phyloP scores from a whole-genome alignment of 2,329 filamentous ascomycete species.

The Westerdykella aurantiaca region DNA sequence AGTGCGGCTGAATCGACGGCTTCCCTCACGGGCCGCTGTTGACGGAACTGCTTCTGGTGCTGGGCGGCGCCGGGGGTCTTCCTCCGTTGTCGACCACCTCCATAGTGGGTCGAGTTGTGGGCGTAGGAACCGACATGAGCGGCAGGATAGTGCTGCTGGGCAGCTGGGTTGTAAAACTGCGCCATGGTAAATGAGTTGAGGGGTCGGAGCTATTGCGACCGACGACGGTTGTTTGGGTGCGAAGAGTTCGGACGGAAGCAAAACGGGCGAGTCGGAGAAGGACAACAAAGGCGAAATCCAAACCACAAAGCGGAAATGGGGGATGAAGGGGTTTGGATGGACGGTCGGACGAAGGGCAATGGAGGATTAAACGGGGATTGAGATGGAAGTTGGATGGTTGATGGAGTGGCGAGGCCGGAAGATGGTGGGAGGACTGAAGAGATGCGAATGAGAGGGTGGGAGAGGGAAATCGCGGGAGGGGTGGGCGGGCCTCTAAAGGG shows the following conservation, averaged over 20 bases:
- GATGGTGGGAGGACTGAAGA: not conserved
- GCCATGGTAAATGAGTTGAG: slow-evolving; percentile 36
- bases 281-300: slow-evolving; percentile 5
- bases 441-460: slow-evolving; percentile 4
- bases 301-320: slow-evolving; percentile 19
- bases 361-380: not conserved
- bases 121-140: slow-evolving; percentile 45
- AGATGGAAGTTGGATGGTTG: not conserved
- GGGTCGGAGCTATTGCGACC: no score
- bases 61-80: slow-evolving; percentile 70
- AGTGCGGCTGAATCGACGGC: slow-evolving; percentile 71
- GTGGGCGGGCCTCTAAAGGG: not conserved
- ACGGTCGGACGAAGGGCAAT: no score
- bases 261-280: slow-evolving; percentile 4
- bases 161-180: slow-evolving; percentile 44
- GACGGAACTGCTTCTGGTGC: slow-evolving; percentile 83
- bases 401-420: not conserved
- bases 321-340: no score
- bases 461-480: slow-evolving; percentile 3
- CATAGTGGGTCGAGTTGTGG: slow-evolving; percentile 70
- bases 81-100: slow-evolving; percentile 77
- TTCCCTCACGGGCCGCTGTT: slow-evolving; percentile 81
- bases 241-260: not conserved
- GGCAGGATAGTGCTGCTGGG: slow-evolving; percentile 40
- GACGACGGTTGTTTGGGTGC: not conserved